Base-by-base conservation (phyloP, 176 grass and related monocot species). In the Cenchrus purpureus region DNA sequence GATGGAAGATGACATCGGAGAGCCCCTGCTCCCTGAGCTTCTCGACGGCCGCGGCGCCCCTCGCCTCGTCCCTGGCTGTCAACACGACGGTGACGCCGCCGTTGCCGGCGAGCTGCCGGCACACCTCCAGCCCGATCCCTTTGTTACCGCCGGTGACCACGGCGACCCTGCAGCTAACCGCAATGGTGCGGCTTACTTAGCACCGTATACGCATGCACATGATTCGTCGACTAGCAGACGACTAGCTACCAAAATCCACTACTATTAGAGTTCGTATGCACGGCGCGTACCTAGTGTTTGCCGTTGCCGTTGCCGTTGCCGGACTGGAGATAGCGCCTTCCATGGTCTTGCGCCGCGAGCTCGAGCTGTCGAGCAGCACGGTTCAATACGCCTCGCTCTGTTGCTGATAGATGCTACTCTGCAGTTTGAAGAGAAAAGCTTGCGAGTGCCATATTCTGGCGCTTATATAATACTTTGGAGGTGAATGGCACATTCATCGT, bases 101-200 rank as follows among this genome's bases (percentile, higher is more conserved):
- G 46, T 71, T 80, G 20, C 31, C 37, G 3, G 69, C 67, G 4
- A 95, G 52, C 69, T 93, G 94, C 83, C 74, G 74, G 66, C 94
- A 95, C 80, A 85, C 87, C 55, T 87, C 91, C 0, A 93, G 60
- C 42, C 94, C 94, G n/a, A 90, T 84, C 34, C 93, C 93, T 52
- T 82, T 95, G 64, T 81, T 92, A 4, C 82, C 85, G 0, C 93
- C 94, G 51, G 94, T 95, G 29, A 95, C 94, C 51, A 95, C 65
- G 6, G 84, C 94, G 12, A 95, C 85, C 68, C 94, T 93, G 52
- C 20, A 10, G 15, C 29, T 20, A 16, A 61, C 7, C 31, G 14
- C 44, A n/a, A 45, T 12, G 5, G 8, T 31, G 34, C 14, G 12
- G 1, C 1, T 4, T 49, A 13, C 69, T 71, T 45, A 46, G 13